Evolutionary conservation across 2,329 filamentous ascomycete genomes (phyloP).

Genomic region (Polytolypa hystricis): DNA sequence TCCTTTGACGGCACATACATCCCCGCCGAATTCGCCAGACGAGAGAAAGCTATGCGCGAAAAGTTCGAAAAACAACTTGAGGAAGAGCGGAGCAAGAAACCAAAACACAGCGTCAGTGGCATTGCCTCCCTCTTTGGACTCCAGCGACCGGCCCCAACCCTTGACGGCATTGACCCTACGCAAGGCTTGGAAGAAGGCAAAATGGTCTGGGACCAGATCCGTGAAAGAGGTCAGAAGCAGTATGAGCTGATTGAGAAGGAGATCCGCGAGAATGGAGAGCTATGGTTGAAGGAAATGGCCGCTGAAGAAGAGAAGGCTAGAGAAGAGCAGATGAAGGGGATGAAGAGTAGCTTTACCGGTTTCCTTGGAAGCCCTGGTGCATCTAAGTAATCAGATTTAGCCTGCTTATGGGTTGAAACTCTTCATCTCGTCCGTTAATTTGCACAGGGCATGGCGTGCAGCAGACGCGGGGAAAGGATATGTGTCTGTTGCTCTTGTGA

Average conservation of each 20-base stretch:
- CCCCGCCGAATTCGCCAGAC: slow-evolving; percentile 75
- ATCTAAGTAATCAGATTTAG: too few relatives aligned
- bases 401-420: too few relatives aligned
- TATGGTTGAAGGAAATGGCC: slow-evolving; percentile 91
- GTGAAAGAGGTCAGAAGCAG: slow-evolving; percentile 80
- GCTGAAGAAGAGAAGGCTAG: slow-evolving; percentile 77
- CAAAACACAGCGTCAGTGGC: slow-evolving; percentile 52
- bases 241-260: slow-evolving; percentile 84
- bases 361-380: slow-evolving; percentile 41
- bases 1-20: slow-evolving; percentile 86
- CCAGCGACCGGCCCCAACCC: slow-evolving; percentile 49
- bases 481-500: too few relatives aligned
- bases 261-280: slow-evolving; percentile 85
- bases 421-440: too few relatives aligned
- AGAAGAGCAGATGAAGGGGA: slow-evolving; percentile 82
- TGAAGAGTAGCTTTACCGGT: slow-evolving; percentile 67
- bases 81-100: slow-evolving; percentile 53
- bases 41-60: slow-evolving; percentile 74
- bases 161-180: slow-evolving; percentile 56
- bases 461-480: too few relatives aligned
- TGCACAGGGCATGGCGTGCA: too few relatives aligned
- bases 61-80: slow-evolving; percentile 72
- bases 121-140: slow-evolving; percentile 66
- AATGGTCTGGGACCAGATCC: slow-evolving; percentile 90
- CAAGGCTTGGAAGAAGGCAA: slow-evolving; percentile 85